Percentiles rank a stretch among this genome's conserved stretches.
Evolutionary conservation across 2,329 filamentous ascomycete species (phyloP).

Genomic region (Conoideocrella luteorostrata): DNA sequence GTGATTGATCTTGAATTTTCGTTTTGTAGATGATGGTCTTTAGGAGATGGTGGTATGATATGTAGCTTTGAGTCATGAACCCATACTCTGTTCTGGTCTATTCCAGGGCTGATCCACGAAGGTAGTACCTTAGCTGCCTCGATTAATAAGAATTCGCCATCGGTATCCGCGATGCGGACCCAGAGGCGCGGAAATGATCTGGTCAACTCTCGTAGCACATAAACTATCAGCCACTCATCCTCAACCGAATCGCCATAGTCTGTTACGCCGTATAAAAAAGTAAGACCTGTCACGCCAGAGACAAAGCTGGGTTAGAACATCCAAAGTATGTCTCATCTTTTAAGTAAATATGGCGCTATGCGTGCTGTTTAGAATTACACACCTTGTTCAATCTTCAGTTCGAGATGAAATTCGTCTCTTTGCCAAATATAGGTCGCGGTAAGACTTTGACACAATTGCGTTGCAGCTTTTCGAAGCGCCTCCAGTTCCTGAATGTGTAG

Average conservation of each 20-base stretch:
- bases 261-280: conserved; percentile 68
- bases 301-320: background rate
- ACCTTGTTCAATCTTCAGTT: conserved; percentile 55
- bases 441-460: conserved; percentile 54
- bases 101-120: conserved; percentile 85
- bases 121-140: conserved; percentile 87
- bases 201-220: conserved; percentile 75
- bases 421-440: conserved; percentile 95
- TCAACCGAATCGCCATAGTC: conserved; percentile 93
- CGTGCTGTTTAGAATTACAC: too few species aligned
- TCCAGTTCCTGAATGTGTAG: conserved; percentile 62
- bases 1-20: conserved; percentile 36
- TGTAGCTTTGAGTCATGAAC: conserved; percentile 69
- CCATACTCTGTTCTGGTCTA: conserved; percentile 85
- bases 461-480: conserved; percentile 61
- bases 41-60: conserved; percentile 54
- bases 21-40: conserved; percentile 19
- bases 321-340: background rate
- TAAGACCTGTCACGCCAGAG: conserved; percentile 19
- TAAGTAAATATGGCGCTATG: too few species aligned
- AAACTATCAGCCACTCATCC: conserved; percentile 96
- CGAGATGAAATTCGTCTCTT: conserved; percentile 70
- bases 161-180: conserved; percentile 77
- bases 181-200: conserved; percentile 67
- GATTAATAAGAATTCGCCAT: conserved; percentile 91